These are phyloP conservation scores for Narthecium ossifragum DNA, from an alignment of 106 monocot species.

Conservation along the genomic window DNA sequence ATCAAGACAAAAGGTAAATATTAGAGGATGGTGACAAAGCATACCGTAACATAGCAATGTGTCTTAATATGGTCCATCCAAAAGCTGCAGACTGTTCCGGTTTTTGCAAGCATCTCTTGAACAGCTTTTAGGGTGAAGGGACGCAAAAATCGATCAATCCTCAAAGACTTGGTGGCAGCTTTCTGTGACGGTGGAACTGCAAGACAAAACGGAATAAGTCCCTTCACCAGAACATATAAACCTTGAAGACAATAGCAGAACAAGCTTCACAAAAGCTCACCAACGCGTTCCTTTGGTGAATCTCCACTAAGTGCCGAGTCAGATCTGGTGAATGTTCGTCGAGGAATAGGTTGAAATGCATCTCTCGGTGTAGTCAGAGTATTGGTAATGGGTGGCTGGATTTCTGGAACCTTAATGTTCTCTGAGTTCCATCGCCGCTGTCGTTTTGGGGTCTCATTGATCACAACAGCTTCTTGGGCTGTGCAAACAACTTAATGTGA, in stretches of 20 bases:
- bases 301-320: conserved; percentile 48
- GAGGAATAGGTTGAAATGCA: conserved; percentile 25
- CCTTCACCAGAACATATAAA: not conserved
- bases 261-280: conserved; percentile 20
- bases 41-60: conserved; percentile 55
- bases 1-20: too few relatives aligned
- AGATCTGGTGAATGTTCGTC: conserved; percentile 38
- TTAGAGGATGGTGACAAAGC: too few relatives aligned
- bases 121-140: conserved; percentile 60
- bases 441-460: conserved; percentile 50
- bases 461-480: conserved; percentile 26
- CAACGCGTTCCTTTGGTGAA: conserved; percentile 71
- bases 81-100: conserved; percentile 34
- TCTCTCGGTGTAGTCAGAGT: conserved; percentile 34
- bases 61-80: conserved; percentile 67
- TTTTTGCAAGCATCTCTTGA: conserved; percentile 33
- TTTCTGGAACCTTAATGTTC: conserved; percentile 45
- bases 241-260: too few relatives aligned
- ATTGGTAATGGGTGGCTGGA: conserved; percentile 27
- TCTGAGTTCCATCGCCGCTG: conserved; percentile 80
- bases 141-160: conserved; percentile 66
- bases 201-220: not conserved
- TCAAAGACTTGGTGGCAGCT: conserved; percentile 56
- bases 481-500: conserved; percentile 1
- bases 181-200: conserved; percentile 69